Evolutionary conservation across 73 alveolate species (phyloP).

Genomic region (Paramecium pentaurelia): DNA sequence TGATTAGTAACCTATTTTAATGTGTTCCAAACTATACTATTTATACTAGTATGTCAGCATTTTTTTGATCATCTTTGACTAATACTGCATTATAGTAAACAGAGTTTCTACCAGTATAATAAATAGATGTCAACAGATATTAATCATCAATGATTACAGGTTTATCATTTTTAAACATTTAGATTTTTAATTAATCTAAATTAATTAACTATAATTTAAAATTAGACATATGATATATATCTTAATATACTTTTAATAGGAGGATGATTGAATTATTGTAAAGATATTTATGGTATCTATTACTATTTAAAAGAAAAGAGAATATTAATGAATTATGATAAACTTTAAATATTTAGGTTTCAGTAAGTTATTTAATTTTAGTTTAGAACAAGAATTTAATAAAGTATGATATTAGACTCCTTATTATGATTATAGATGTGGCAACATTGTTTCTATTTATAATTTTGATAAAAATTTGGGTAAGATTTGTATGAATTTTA

Average conservation of each 20-base stretch:
- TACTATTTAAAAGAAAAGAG: too few species aligned
- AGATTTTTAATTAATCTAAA: background rate
- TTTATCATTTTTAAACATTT: conserved; percentile 8
- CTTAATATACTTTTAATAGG: too few species aligned
- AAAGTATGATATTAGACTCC: too few species aligned
- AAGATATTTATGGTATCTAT: too few species aligned
- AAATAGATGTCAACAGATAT: background rate
- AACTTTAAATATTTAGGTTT: too few species aligned
- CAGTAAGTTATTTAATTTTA: too few species aligned
- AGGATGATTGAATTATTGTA: too few species aligned
- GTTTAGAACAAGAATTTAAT: too few species aligned
- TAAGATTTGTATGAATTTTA: conserved; percentile 67
- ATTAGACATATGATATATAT: background rate
- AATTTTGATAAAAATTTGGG: too few species aligned
- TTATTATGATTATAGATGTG: too few species aligned
- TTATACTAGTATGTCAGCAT: background rate
- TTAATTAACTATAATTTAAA: background rate
- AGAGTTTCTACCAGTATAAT: conserved; percentile 5
- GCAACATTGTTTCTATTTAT: too few species aligned
- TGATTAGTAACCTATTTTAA: background rate
- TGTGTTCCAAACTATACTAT: conserved; percentile 1
- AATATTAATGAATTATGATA: too few species aligned
- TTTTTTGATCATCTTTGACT: background rate
- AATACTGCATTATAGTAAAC: background rate
- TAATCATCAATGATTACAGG: conserved; percentile 8